These are phyloP conservation scores for Ilyonectria robusta DNA, from an alignment of 2,329 filamentous ascomycete species.

Conservation along the genomic window DNA sequence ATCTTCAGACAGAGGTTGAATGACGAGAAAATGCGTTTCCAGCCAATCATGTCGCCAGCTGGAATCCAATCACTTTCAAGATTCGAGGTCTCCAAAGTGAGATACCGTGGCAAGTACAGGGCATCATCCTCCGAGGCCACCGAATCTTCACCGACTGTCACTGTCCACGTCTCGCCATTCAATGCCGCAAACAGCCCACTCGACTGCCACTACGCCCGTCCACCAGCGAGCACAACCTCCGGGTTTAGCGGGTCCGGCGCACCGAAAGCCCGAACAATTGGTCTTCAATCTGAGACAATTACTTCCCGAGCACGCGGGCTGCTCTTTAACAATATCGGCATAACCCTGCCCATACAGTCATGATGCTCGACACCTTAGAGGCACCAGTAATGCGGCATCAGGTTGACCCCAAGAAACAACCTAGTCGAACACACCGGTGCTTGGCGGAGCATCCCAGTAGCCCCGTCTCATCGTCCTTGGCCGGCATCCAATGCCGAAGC, in stretches of 20 bases:
- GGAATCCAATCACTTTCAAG: conserved; percentile 13
- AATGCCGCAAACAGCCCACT: conserved; percentile 33
- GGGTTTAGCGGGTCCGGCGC: not conserved
- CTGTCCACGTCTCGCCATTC: conserved; percentile 31
- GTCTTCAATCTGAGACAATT: conserved; percentile 19
- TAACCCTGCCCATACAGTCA: not conserved
- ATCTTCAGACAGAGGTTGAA: conserved; percentile 34
- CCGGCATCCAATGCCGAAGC: not conserved
- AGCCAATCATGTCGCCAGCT: conserved; percentile 36
- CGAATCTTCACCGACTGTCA: conserved; percentile 41
- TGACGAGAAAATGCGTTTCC: conserved; percentile 30
- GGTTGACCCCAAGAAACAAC: not conserved
- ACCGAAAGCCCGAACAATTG: conserved; percentile 3
- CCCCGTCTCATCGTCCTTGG: not conserved
- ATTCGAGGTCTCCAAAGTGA: conserved; percentile 9
- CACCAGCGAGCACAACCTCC: not conserved
- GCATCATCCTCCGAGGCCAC: conserved; percentile 38
- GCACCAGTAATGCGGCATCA: not conserved
- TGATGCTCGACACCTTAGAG: not conserved
- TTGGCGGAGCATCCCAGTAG: not conserved
- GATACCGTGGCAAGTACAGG: conserved; percentile 7
- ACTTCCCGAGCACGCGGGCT: conserved; percentile 13
- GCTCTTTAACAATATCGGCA: not conserved
- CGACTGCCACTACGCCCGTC: conserved; percentile 21
- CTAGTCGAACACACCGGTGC: not conserved